Evolutionary conservation across 176 grass and related monocot genomes (phyloP), one percentile per base, ranked within the genome.

Genomic region (Bromus sterilis): DNA sequence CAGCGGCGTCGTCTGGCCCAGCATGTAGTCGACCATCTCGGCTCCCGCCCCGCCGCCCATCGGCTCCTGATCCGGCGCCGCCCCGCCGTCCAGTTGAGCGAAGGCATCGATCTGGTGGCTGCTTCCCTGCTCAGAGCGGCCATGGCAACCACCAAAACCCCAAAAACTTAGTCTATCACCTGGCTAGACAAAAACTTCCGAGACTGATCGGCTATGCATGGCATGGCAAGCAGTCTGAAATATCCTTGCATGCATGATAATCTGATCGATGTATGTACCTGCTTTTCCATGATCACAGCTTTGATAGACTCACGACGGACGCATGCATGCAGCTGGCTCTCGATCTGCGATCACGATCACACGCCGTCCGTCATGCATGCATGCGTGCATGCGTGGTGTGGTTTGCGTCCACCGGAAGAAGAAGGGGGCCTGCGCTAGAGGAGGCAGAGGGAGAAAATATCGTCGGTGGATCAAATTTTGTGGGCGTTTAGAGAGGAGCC

Each of bases 11-110:
- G 85, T 57, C 49, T 91, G 92, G 26, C 90, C 91, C 37, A 98
- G 85, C 91, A 99, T 95, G 82, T 93, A 99, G 79, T 95, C 87
- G 15, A 91, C 91, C 96, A 99, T 91, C 89, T 86, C 93, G 18
- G 60, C 77, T 13, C 25, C 76, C 56, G 78, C 79, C 43, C 82
- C 59, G 29, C 42, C 66, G 18, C 33, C 70, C 14, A 30, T 30
- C 15, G 77, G 29, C 29, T 85, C 76, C 56, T 53, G n/a, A n/a
- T 82, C 82, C 60, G 63, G 76, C 60, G 48, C 70, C 28, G 9
- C 51, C 49, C 59, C 56, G 34, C 59, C 63, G 65, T 85, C 90
- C 64, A 83, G 55, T 5, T 80, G 84, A 24, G 80, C 83, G 35
- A 89, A 86, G 59, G 46, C 82, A 44, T 87, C 80, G 32, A 65